Base-by-base conservation (phyloP, 2,329 filamentous ascomycete species). In the Pseudocercospora fuligena region DNA sequence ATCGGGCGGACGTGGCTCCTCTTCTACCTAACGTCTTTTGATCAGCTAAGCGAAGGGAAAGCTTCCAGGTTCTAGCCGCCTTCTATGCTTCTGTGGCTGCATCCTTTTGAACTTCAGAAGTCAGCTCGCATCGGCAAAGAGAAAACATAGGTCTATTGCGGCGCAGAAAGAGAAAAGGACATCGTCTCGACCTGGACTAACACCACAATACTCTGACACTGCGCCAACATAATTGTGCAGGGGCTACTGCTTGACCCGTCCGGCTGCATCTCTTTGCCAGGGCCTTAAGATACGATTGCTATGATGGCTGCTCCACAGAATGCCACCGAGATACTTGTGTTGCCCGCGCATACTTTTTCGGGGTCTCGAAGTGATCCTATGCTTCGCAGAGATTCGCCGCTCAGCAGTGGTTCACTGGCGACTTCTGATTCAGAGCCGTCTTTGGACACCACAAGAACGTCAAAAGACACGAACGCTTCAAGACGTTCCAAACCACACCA, bases 61-160 rank as follows among this genome's bases (percentile, higher is more conserved):
- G 49, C 49, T 6, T 27, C 49, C 25, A 23, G 49, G 49, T 53
- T 53, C 49, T 29, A 53, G 49, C 49, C 49, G 19, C 19, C 49
- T 29, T 54, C 49, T 53, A 53, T 53, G 25, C 49, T 27, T 53
- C 11, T 4, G 49, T 53, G 49, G 49, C 49, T 53, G 49, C 49
- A 25, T 19, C 16, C 46, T 53, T 23, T 25, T 25, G 49, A 11
- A 23, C 12, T 25, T 53, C 12, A 25, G 23, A 4, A 21, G 25
- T 54, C 49, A 54, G 49, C 49, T 54, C 25, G 49, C 49, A 54
- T 27, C 49, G 1, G 1, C 33, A 36, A 11, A 36, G 3, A 36
- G 33, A 36, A 33, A 36, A 36, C 33, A 36, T 36, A 36, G 33
- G 4, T 36, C 33, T 36, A 36, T 36, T 11, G 33, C 12, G 11